Evolutionary conservation across 495 filamentous ascomycete species (phyloP).

Genomic region (Aspergillus ostianus): DNA sequence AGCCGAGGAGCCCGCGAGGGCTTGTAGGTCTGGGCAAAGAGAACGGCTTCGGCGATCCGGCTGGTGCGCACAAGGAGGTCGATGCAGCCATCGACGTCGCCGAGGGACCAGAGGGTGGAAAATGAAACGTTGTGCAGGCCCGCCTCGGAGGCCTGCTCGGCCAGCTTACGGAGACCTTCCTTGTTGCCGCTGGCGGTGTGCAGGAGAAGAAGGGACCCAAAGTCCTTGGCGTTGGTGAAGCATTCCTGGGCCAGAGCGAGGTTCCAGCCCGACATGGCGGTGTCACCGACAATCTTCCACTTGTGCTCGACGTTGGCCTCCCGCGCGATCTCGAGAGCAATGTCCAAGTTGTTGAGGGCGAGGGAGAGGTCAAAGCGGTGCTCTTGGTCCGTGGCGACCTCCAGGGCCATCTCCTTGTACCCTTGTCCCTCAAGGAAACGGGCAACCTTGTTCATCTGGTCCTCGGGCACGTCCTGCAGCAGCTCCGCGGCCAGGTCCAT

Average conservation of each 20-base stretch:
- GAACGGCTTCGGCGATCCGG: slow-evolving; percentile 76
- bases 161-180: slow-evolving; percentile 69
- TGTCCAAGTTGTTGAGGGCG: slow-evolving; percentile 74
- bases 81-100: slow-evolving; percentile 78
- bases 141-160: slow-evolving; percentile 67
- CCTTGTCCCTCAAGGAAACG: slow-evolving; percentile 97
- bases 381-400: slow-evolving; percentile 94
- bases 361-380: slow-evolving; percentile 96
- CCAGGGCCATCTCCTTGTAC: slow-evolving; percentile 90
- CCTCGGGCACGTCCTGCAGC: slow-evolving; percentile 75
- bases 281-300: slow-evolving; percentile 95
- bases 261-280: slow-evolving; percentile 84
- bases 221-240: slow-evolving; percentile 83
- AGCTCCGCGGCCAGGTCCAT: slow-evolving; percentile 88
- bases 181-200: slow-evolving; percentile 77
- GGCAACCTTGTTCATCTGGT: slow-evolving; percentile 96
- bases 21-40: slow-evolving; percentile 94
- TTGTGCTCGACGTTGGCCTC: slow-evolving; percentile 88
- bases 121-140: slow-evolving; percentile 91
- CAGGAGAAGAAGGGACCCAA: slow-evolving; percentile 83
- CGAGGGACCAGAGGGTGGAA: slow-evolving; percentile 82
- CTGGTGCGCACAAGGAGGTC: slow-evolving; percentile 76
- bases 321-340: slow-evolving; percentile 80
- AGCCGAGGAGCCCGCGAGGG: slow-evolving; percentile 70
- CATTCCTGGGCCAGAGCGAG: slow-evolving; percentile 86